phyloP scores from a whole-genome alignment of 2,329 filamentous ascomycete species.

The Phaeosphaeriaceae sp. region DNA sequence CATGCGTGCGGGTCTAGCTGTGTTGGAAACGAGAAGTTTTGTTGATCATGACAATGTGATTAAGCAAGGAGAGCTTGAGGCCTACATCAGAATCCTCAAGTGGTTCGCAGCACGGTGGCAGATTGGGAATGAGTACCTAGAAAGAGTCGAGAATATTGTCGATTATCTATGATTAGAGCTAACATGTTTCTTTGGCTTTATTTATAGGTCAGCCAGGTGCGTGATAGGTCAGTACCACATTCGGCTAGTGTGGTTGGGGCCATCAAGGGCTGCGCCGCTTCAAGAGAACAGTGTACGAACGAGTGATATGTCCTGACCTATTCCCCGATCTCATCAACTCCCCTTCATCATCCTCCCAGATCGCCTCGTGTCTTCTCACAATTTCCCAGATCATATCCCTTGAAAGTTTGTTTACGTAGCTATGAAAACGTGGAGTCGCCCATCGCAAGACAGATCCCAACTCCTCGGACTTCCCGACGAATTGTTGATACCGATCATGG shows the following conservation, averaged over 20 bases:
- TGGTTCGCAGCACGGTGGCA: conserved; percentile 7
- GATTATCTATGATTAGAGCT: neutral
- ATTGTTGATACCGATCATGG: neutral
- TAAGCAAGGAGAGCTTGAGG: conserved; percentile 1
- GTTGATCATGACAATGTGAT: conserved; percentile 3
- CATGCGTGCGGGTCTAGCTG: conserved; percentile 17
- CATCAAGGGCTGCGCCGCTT: neutral
- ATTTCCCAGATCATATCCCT: too few species aligned
- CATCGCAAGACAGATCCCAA: neutral
- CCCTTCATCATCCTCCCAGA: too few species aligned
- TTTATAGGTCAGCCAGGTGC: too few species aligned
- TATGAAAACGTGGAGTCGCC: neutral
- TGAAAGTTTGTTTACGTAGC: too few species aligned
- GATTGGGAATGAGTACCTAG: conserved; percentile 6
- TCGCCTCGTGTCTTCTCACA: too few species aligned
- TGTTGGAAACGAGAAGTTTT: conserved; percentile 11
- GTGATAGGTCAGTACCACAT: neutral
- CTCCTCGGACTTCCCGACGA: neutral
- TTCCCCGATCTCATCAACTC: neutral
- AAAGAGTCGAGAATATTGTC: neutral
- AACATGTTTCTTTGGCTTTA: neutral
- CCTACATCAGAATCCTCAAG: neutral
- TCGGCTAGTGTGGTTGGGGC: neutral
- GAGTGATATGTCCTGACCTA: neutral
- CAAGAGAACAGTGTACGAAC: neutral